Evolutionary conservation across 2,329 filamentous ascomycete species (phyloP), one percentile per base, ranked within the genome.

Genomic region (Fusarium albidum): DNA sequence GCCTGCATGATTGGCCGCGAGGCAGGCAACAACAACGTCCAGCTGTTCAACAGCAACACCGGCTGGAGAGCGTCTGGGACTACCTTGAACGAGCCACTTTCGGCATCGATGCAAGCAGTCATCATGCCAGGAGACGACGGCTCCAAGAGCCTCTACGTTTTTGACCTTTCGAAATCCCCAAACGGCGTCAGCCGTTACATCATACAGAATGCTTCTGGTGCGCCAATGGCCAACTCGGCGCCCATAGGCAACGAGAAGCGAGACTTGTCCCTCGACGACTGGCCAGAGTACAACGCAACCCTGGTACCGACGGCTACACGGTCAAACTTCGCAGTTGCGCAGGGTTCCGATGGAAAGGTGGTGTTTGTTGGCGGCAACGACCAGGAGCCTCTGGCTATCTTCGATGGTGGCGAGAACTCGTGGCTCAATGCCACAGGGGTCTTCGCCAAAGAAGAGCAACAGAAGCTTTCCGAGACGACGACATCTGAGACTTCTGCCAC

Each of bases 231-330:
- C 41, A 78, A 75, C 45, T 76, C 82, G 7, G 69, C 71, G 11
- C 75, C 81, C 1, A 68, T 82, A n/a, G 59, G 28, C 67, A 66
- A 63, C 18, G 43, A 33, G 37, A 67, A 68, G 52, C 66, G 66
- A 10, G 68, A 79, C 13, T 72, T 90, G 26, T 86, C 84, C 1
- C 69, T 87, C 21, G 76, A 75, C 17, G 77, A 86, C 65, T 96
- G 91, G 85, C 92, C 93, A 3, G 68, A 79, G 4, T 97, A 97
- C 73, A 93, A 97, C 73, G 80, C 77, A 45, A 89, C 87, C 1
- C 73, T 87, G 34, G 93, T 90, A 0, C 90, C 93, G 0, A 66
- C 56, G 3, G 77, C 74, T 9, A 84, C 79, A 6, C 82, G 92
- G 60, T 79, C 79, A n/a, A 83, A 85, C 39, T 96, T 86, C 67